Evolutionary conservation across 441 rosid species (phyloP).

Genomic region (Viola pubescens): DNA sequence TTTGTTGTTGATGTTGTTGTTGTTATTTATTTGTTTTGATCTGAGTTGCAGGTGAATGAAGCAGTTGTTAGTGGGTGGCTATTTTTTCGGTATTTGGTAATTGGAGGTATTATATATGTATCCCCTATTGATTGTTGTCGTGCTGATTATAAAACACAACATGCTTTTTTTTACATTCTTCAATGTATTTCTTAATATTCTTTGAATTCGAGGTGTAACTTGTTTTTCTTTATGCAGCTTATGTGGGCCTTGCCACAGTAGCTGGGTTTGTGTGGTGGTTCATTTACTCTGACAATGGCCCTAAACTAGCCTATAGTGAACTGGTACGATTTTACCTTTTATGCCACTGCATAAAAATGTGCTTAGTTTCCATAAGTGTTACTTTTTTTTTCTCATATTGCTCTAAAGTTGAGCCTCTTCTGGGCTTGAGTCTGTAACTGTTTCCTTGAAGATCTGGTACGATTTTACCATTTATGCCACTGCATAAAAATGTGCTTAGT

Average conservation of each 20-base stretch:
- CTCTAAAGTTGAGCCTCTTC: neutral
- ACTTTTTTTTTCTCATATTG: neutral
- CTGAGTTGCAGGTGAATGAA: slow-evolving; percentile 71
- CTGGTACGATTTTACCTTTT: slow-evolving; percentile 38
- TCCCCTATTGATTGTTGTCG: neutral
- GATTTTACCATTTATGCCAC: no score
- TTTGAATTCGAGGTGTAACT: neutral
- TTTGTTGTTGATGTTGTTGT: neutral
- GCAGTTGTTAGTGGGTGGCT: slow-evolving; percentile 98
- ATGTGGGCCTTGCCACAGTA: slow-evolving; percentile 98
- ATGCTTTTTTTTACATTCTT: neutral
- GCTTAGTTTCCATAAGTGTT: no score
- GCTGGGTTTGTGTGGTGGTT: slow-evolving; percentile 99
- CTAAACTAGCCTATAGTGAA: slow-evolving; percentile 78
- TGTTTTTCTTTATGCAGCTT: slow-evolving; percentile 47
- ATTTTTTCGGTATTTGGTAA: slow-evolving; percentile 94
- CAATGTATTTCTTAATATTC: neutral
- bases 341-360: no score
- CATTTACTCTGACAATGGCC: slow-evolving; percentile 76
- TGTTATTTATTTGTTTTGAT: slow-evolving; percentile 4
- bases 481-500: no score
- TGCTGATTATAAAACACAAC: neutral
- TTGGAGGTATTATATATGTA: slow-evolving; percentile 64
- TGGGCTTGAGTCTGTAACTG: neutral
- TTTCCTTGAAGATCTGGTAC: neutral